A percentile compares a stretch with the other conserved stretches of the same genome.
phyloP scores from a whole-genome alignment of 169 alveolate genomes.

The Plasmodium chabaudi region DNA sequence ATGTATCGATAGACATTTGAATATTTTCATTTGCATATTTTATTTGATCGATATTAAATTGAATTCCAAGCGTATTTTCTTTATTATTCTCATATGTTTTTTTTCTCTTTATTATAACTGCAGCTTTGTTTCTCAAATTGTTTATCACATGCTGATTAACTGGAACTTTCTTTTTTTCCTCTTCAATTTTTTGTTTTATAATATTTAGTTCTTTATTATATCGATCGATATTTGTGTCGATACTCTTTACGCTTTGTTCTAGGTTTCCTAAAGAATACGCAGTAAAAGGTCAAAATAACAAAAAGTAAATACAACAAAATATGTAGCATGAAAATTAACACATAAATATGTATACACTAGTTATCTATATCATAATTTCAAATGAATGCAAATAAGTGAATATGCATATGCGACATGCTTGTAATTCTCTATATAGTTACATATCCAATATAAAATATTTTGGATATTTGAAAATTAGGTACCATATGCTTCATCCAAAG shows the following conservation, averaged over 20 bases:
- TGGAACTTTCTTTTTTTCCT: slow-evolving; percentile 66
- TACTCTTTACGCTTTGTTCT: slow-evolving; percentile 56
- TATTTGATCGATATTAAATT: slow-evolving; percentile 74
- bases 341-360: not conserved
- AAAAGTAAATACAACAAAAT: not conserved
- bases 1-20: slow-evolving; percentile 72
- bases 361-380: not conserved
- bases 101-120: slow-evolving; percentile 41
- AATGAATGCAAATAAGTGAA: not conserved
- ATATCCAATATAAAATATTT: not conserved
- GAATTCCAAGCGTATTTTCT: slow-evolving; percentile 74
- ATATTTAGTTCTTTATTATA: slow-evolving; percentile 72
- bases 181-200: slow-evolving; percentile 74
- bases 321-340: not conserved
- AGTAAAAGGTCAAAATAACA: not conserved
- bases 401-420: not conserved
- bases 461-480: not conserved
- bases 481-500: slow-evolving; percentile 74
- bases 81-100: slow-evolving; percentile 66
- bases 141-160: slow-evolving; percentile 50
- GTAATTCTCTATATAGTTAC: not conserved
- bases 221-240: slow-evolving; percentile 59
- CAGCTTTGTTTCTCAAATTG: slow-evolving; percentile 70
- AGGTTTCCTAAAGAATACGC: slow-evolving; percentile 19
- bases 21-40: slow-evolving; percentile 75